Evolutionary conservation across 2,329 filamentous ascomycete genomes (phyloP), one percentile per base, ranked within the genome.

Genomic region (Lizonia empirigonia): DNA sequence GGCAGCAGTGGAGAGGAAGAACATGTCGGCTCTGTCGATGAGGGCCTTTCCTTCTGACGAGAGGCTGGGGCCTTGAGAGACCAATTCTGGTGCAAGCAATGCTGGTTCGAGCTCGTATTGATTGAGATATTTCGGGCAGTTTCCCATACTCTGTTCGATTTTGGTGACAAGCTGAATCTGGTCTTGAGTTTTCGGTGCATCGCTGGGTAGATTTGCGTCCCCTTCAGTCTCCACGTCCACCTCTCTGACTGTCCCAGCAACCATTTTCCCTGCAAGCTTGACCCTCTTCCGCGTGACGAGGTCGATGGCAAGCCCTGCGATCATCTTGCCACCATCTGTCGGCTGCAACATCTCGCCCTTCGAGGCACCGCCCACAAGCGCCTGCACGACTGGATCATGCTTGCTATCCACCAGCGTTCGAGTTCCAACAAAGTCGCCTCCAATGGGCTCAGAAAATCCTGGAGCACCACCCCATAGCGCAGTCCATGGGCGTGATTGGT

Each of bases 61-160:
- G 4, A 92, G 73, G 3, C 75, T 71, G 3, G 78, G 58, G 2
- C 73, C 75, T 19, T 77, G 68, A 0, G 80, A 80, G 1, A 82
- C 51, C 1, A 85, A 69, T 37, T 72, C 72, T 8, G 88, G 83
- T 12, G 77, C 67, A 2, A 87, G 80, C 0, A 77, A 54, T 35
- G 82, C 79, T 5, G 81, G 79, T 2, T 73, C 67, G 30, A 95
- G 83, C 2, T 77, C 75, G 67, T 89, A 91, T 63, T 83, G 84
- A 71, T 93, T 94, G 26, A 96, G 69, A 63, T 96, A 96, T 72
- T 96, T 96, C 1, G 91, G 90, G 63, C 90, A 95, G 62, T 94
- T 95, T 0, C 89, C 83, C 7, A 95, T 65, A 58, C 85, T 88
- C 70, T 89, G 86, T 24, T 87, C 81, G 48, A 95, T 84, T 32